Evolutionary conservation across 108 stramenopile species (phyloP).

Genomic region (Epipyxis sp.): DNA sequence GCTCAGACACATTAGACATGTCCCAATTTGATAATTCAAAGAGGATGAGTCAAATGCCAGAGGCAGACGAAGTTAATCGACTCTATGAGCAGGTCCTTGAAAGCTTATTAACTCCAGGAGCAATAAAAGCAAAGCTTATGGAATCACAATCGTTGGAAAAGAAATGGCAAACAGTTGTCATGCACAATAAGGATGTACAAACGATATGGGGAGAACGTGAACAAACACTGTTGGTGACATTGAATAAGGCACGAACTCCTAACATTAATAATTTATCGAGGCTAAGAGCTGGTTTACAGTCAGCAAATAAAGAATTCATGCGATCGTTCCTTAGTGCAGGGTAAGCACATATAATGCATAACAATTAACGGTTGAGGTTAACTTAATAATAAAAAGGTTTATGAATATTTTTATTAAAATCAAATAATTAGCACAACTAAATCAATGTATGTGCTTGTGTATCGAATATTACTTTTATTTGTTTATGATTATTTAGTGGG

Average conservation of each 20-base stretch:
- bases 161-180: slow-evolving; percentile 8
- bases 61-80: slow-evolving; percentile 18
- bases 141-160: not conserved
- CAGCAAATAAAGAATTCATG: slow-evolving; percentile 14
- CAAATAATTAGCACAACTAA: no score
- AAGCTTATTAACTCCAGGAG: not conserved
- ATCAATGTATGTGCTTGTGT: no score
- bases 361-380: no score
- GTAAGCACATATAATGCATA: no score
- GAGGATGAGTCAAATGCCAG: no score
- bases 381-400: no score
- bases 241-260: not conserved
- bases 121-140: not conserved
- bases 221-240: not conserved
- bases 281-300: not conserved
- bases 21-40: no score
- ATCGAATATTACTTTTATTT: no score
- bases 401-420: no score
- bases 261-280: not conserved
- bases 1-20: no score
- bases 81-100: not conserved
- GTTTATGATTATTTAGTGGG: no score
- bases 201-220: not conserved
- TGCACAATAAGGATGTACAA: not conserved
- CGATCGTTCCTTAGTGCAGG: not conserved